Evolutionary conservation across 2,329 filamentous ascomycete species (phyloP).

Genomic region (Plectosphaerella plurivora): DNA sequence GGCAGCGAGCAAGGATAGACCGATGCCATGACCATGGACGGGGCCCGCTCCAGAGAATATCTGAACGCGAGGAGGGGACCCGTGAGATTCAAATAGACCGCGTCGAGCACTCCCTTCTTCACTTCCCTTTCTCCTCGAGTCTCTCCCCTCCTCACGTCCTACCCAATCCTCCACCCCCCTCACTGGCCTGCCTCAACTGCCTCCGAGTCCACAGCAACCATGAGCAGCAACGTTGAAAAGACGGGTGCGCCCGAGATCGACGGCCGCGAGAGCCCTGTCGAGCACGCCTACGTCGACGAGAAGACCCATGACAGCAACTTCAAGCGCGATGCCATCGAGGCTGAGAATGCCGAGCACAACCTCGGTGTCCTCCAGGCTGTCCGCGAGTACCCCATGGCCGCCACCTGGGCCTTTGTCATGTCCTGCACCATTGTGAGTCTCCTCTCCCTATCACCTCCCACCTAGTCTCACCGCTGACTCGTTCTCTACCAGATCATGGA

Average conservation of each 20-base stretch:
- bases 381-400: conserved; percentile 26
- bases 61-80: too few relatives aligned
- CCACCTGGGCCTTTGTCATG: conserved; percentile 33
- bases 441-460: neutral
- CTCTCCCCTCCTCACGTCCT: neutral
- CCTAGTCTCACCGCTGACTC: conserved; percentile 5
- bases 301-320: conserved; percentile 33
- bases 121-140: neutral
- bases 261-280: neutral
- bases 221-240: neutral
- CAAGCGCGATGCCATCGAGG: conserved; percentile 51
- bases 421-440: conserved; percentile 34
- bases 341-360: conserved; percentile 38
- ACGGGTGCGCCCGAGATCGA: neutral
- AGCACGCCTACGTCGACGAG: conserved; percentile 20
- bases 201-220: neutral
- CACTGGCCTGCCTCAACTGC: neutral
- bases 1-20: too few relatives aligned
- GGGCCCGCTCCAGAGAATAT: too few relatives aligned
- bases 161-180: neutral
- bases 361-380: conserved; percentile 29
- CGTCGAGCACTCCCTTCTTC: neutral
- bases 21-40: too few relatives aligned
- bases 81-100: neutral
- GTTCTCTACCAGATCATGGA: conserved; percentile 52